Evolutionary conservation across 2,329 filamentous ascomycete genomes (phyloP).

Genomic region (Thermoascus crustaceus): DNA sequence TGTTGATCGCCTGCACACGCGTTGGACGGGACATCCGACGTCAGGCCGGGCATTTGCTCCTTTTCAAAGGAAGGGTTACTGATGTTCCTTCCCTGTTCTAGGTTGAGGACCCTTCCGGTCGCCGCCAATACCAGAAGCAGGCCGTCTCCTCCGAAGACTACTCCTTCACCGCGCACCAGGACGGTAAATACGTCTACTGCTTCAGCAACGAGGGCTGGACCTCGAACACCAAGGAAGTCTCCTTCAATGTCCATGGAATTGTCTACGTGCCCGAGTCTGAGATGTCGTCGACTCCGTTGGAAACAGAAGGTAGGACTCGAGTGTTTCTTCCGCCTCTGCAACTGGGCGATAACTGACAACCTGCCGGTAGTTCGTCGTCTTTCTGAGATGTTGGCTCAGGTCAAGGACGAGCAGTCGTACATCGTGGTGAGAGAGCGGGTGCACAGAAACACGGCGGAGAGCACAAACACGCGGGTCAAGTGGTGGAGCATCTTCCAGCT

Average conservation of each 20-base stretch:
- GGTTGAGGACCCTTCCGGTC: constrained; percentile 70
- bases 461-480: constrained; percentile 94
- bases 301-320: constrained; percentile 64
- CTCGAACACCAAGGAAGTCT: constrained; percentile 92
- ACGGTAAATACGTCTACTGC: constrained; percentile 93
- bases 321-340: not conserved
- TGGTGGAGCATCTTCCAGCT: constrained; percentile 99
- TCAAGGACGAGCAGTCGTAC: constrained; percentile 97
- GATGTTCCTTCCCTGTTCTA: constrained; percentile 22
- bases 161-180: constrained; percentile 73
- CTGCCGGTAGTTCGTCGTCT: constrained; percentile 65
- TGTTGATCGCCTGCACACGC: not conserved
- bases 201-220: constrained; percentile 99
- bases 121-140: constrained; percentile 72
- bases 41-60: constrained; percentile 8
- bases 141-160: constrained; percentile 84
- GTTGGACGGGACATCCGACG: not conserved
- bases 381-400: constrained; percentile 76
- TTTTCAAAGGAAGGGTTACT: constrained; percentile 7
- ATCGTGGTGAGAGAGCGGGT: constrained; percentile 92
- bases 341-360: constrained; percentile 3
- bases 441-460: constrained; percentile 97
- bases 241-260: constrained; percentile 97
- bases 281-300: constrained; percentile 74
- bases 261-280: constrained; percentile 93